These are phyloP conservation scores for Gracilariopsis chorda DNA, from an alignment of 23 red algal species.

Conservation along the genomic window DNA sequence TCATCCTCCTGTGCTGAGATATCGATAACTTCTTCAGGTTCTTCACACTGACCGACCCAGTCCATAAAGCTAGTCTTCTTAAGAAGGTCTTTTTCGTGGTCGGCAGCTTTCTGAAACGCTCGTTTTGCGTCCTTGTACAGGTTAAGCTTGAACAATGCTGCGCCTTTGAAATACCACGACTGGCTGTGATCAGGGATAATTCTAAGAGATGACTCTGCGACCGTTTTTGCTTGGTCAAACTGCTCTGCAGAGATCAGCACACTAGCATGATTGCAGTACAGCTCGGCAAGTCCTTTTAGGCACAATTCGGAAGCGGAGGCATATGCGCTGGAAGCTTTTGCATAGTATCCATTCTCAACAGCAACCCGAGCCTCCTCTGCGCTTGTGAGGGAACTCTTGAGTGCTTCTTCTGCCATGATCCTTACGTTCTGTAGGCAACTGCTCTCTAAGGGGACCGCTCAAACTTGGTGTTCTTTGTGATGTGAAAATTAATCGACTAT, in stretches of 20 bases:
- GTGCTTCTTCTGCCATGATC: background rate
- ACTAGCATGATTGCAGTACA: background rate
- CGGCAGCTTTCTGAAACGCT: constrained; percentile 42
- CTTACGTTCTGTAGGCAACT: no score
- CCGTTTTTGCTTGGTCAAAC: constrained; percentile 11
- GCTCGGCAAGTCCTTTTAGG: background rate
- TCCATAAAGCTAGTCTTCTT: constrained; percentile 44
- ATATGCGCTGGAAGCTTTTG: background rate
- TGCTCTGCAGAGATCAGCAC: constrained; percentile 28
- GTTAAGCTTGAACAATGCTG: constrained; percentile 27
- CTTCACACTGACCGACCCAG: constrained; percentile 20
- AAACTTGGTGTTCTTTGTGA: no score
- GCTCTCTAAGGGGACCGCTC: no score
- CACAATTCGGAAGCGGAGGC: background rate
- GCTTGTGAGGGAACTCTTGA: background rate
- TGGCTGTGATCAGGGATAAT: background rate
- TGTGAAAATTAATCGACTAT: no score
- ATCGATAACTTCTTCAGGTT: constrained; percentile 39
- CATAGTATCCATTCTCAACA: constrained; percentile 39
- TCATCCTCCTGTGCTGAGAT: background rate
- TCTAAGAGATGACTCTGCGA: background rate
- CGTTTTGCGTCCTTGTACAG: background rate
- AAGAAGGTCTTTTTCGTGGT: constrained; percentile 15
- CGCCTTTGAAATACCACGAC: constrained; percentile 50
- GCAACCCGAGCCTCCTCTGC: background rate